Conservation (phyloP, 176 grass and related monocot species). For the Metroxylon sagu region DNA sequence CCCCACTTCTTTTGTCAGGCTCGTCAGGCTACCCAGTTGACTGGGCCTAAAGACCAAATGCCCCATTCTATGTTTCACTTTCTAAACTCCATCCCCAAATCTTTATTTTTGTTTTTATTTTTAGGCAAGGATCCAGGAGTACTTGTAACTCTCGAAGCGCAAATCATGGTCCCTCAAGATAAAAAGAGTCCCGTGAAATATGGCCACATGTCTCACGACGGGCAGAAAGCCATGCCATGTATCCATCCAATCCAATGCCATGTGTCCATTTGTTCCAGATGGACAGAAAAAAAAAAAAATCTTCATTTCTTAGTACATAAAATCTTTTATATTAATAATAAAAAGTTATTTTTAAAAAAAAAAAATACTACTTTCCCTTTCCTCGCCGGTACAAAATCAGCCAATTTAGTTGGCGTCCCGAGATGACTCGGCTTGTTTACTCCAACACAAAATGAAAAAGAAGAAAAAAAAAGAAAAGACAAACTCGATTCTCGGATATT, state of each 20-base stretch:
- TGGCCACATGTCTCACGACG: background rate
- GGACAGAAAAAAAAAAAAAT: too few relatives aligned
- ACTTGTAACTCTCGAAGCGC: slow-evolving; percentile 26
- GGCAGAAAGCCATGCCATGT: too few relatives aligned
- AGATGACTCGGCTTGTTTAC: background rate
- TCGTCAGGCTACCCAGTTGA: too few relatives aligned
- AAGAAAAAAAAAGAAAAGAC: too few relatives aligned
- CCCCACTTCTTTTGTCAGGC: too few relatives aligned
- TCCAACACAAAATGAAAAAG: too few relatives aligned
- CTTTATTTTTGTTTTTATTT: too few relatives aligned
- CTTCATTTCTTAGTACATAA: too few relatives aligned
- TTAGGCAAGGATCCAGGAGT: slow-evolving; percentile 1
- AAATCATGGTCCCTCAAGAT: slow-evolving; percentile 39
- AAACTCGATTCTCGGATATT: too few relatives aligned
- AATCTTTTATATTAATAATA: slow-evolving; percentile 2
- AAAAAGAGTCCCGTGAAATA: background rate
- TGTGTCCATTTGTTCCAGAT: background rate
- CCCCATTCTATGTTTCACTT: too few relatives aligned
- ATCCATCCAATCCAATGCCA: background rate
- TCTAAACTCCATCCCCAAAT: slow-evolving; percentile 17
- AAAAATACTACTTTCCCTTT: too few relatives aligned
- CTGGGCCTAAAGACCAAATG: too few relatives aligned
- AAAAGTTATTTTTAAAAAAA: background rate
- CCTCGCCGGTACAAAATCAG: slow-evolving; percentile 35
- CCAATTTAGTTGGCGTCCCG: slow-evolving; percentile 21